Evolutionary conservation across 106 monocot genomes (phyloP).

Genomic region (Apostasia shenzhenica): DNA sequence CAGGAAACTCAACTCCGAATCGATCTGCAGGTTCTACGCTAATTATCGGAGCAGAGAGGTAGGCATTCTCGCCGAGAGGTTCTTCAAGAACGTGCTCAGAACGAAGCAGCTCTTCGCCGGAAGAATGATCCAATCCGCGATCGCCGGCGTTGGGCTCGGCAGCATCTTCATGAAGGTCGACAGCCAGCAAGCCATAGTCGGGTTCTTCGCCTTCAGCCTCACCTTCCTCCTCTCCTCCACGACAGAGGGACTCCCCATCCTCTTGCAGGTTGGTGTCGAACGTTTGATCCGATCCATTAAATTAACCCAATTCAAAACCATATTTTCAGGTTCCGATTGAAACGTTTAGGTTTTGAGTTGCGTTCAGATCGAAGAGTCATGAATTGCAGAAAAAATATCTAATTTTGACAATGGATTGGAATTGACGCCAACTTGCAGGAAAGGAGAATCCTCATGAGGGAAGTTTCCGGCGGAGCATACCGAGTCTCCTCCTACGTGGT

Average conservation of each 20-base stretch:
- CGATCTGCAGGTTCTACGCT: slow-evolving; percentile 26
- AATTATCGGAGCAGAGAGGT: slow-evolving; percentile 45
- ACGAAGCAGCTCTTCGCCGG: slow-evolving; percentile 70
- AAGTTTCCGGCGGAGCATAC: slow-evolving; percentile 74
- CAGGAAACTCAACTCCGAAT: background rate
- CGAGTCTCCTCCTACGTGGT: slow-evolving; percentile 81
- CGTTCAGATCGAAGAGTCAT: too few relatives aligned
- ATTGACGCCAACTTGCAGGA: slow-evolving; percentile 22
- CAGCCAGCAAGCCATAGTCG: slow-evolving; percentile 47
- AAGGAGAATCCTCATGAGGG: slow-evolving; percentile 54
- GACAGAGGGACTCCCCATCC: slow-evolving; percentile 75
- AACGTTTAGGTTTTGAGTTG: too few relatives aligned
- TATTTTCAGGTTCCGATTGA: too few relatives aligned
- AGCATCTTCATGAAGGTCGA: slow-evolving; percentile 58
- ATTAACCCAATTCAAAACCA: too few relatives aligned
- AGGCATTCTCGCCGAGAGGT: slow-evolving; percentile 46
- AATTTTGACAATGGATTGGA: too few relatives aligned
- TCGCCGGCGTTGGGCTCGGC: slow-evolving; percentile 60
- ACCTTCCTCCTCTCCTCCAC: slow-evolving; percentile 86
- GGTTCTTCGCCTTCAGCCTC: slow-evolving; percentile 89
- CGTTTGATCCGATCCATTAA: too few relatives aligned
- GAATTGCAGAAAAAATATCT: too few relatives aligned
- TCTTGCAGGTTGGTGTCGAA: slow-evolving; percentile 15
- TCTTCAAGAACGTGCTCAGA: slow-evolving; percentile 59
- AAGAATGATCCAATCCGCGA: slow-evolving; percentile 48